Percentiles rank a stretch among this genome's conserved stretches.
These are phyloP conservation scores for Hemileccinum impolitum DNA, from an alignment of 768 basidiomycete species.

Conservation along the genomic window DNA sequence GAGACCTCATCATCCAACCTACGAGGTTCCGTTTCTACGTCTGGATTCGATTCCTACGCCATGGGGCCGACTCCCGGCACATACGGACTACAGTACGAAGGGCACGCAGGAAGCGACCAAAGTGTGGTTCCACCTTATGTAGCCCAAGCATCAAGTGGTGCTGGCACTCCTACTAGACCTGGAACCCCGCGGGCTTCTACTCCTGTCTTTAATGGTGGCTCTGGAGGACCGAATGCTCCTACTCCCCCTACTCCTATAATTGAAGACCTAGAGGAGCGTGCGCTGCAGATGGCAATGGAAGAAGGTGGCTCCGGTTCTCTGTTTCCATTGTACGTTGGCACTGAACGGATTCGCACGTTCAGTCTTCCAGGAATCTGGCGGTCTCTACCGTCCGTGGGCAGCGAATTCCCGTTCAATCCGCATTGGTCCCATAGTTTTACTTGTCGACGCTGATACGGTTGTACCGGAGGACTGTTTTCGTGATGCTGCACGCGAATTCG, in stretches of 20 bases:
- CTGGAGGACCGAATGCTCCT: slow-evolving; percentile 7
- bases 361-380: slow-evolving; percentile 51
- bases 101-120: slow-evolving; percentile 60
- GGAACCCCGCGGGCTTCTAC: slow-evolving; percentile 21
- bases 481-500: slow-evolving; percentile 83
- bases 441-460: slow-evolving; percentile 86
- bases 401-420: slow-evolving; percentile 71
- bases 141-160: slow-evolving; percentile 13
- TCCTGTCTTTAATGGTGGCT: slow-evolving; percentile 2
- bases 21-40: slow-evolving; percentile 23
- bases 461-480: slow-evolving; percentile 90
- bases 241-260: slow-evolving; percentile 18
- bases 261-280: slow-evolving; percentile 46
- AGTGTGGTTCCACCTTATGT: slow-evolving; percentile 24
- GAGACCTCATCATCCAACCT: slow-evolving; percentile 20
- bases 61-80: slow-evolving; percentile 35
- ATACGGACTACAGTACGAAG: slow-evolving; percentile 66
- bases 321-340: slow-evolving; percentile 34
- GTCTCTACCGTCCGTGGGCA: slow-evolving; percentile 68
- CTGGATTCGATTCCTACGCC: slow-evolving; percentile 20
- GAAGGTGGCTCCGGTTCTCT: slow-evolving; percentile 38
- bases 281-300: slow-evolving; percentile 49
- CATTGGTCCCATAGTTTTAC: slow-evolving; percentile 72
- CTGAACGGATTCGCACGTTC: slow-evolving; percentile 36
- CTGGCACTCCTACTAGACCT: slow-evolving; percentile 26